A percentile compares a stretch with the other conserved stretches of the same genome.
These are phyloP conservation scores for Cucurbita argyrosperma DNA, from an alignment of 306 rosid species.

Conservation along the genomic window DNA sequence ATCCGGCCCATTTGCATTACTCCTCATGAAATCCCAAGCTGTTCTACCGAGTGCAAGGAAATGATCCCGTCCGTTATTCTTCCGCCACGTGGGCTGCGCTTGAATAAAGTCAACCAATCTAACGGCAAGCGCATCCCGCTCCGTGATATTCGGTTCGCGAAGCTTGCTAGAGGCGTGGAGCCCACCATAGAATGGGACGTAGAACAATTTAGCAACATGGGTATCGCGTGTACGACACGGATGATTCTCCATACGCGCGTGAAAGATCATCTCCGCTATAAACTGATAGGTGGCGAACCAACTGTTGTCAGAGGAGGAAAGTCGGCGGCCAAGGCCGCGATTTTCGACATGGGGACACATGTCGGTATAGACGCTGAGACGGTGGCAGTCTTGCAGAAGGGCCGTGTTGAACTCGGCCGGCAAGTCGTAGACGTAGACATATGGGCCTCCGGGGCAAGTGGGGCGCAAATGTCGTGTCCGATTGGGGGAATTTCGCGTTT, in stretches of 20 bases:
- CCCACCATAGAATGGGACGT: constrained; percentile 77
- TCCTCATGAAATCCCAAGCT: constrained; percentile 83
- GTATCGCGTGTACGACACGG: constrained; percentile 66
- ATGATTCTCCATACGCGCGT: constrained; percentile 65
- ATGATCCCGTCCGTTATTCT: constrained; percentile 39
- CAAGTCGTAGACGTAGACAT: constrained; percentile 43
- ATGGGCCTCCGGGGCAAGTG: constrained; percentile 21
- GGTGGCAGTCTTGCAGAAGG: constrained; percentile 38
- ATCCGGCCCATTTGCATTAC: constrained; percentile 14
- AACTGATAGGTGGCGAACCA: constrained; percentile 86
- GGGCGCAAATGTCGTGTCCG: not conserved
- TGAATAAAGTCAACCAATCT: constrained; percentile 17
- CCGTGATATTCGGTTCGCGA: constrained; percentile 32
- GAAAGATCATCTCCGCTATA: constrained; percentile 72
- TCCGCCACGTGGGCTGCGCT: constrained; percentile 23
- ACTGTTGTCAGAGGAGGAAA: constrained; percentile 1
- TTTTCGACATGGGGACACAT: constrained; percentile 80
- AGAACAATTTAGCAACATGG: constrained; percentile 36
- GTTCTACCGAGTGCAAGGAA: constrained; percentile 62
- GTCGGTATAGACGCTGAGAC: constrained; percentile 60
- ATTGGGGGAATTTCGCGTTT: not conserved
- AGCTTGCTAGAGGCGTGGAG: constrained; percentile 58
- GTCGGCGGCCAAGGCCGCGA: constrained; percentile 54
- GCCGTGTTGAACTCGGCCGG: constrained; percentile 52
- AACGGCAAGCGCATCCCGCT: constrained; percentile 42